Evolutionary conservation across 441 rosid genomes (phyloP), one percentile per base, ranked within the genome.

Genomic region (Erysimum pusillum): DNA sequence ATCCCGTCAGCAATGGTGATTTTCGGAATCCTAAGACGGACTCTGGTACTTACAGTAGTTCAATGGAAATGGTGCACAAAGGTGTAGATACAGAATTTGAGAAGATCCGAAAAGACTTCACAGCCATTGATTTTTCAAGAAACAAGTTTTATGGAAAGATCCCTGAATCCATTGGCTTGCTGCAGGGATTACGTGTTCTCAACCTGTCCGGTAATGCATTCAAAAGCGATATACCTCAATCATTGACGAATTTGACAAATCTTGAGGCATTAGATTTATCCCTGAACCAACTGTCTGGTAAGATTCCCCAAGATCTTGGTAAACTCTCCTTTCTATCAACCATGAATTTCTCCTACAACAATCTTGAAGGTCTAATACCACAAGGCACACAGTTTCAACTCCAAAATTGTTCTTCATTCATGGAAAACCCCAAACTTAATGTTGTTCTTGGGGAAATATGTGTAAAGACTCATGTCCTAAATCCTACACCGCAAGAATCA

Each of bases 121-220:
- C 0, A 10, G 5, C 31, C 15, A 38, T 60, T 36, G 46, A 60
- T 2, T 60, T 60, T 17, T 60, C 64, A 1, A 4, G 64, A 17
- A 60, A 60, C n/a, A 60, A 1, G 9, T 60, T 60, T 18, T 10
- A 7, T 8, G 64, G 64, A 60, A 60, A 38, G 8, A 60, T 60
- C 7, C 64, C 64, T 36, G 31, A 60, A 7, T 60, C 64, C 1
- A 38, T 36, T 60, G 64, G 64, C 7, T 18, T 60, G 14, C 3
- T 60, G 15, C 36, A 60, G n/a, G 45, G 36, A 1, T 38, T 60
- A 0, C 64, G 31, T 60, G 1, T 5, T 6, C 64, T 60, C 31
- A 60, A 60, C 64, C 17, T 38, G 42, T 34, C 45, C 0, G 5
- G 31, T 18, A 60, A 60, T 35, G 28, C 44, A 1, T 59, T 59